phyloP scores from a whole-genome alignment of 208 protist genomes.

The Wallacemonas sp. region DNA sequence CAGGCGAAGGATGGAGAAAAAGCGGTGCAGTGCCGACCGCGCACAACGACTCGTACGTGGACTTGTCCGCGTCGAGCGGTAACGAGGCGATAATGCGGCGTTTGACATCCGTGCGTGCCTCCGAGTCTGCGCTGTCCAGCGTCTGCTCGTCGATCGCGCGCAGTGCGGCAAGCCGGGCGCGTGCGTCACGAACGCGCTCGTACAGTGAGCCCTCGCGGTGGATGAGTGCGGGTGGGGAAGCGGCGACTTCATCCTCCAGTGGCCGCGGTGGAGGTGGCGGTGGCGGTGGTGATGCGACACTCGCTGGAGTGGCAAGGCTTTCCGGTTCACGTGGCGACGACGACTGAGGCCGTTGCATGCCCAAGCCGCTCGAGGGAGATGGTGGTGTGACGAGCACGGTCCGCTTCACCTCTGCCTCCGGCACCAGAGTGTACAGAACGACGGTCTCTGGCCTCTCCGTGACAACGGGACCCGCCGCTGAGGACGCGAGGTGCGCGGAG shows the following conservation, averaged over 20 bases:
- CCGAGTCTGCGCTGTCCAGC: not conserved
- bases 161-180: no score
- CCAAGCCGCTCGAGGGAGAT: no score
- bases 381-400: not conserved
- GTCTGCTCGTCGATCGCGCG: no score
- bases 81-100: slow-evolving; percentile 16
- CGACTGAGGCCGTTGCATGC: no score
- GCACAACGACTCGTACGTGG: slow-evolving; percentile 49
- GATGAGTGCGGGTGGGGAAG: no score
- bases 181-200: no score
- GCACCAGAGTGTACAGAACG: slow-evolving; percentile 2
- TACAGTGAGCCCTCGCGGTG: no score
- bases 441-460: not conserved
- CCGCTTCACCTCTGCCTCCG: not conserved
- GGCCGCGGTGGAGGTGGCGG: not conserved
- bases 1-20: not conserved
- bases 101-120: slow-evolving; percentile 2
- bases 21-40: slow-evolving; percentile 23
- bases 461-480: not conserved
- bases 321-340: no score
- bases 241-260: no score
- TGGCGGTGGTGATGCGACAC: not conserved
- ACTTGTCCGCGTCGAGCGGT: slow-evolving; percentile 30
- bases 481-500: not conserved
- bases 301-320: no score